Conservation (phyloP, 2,329 filamentous ascomycete genomes). For the Sclerotinia subarctica region DNA sequence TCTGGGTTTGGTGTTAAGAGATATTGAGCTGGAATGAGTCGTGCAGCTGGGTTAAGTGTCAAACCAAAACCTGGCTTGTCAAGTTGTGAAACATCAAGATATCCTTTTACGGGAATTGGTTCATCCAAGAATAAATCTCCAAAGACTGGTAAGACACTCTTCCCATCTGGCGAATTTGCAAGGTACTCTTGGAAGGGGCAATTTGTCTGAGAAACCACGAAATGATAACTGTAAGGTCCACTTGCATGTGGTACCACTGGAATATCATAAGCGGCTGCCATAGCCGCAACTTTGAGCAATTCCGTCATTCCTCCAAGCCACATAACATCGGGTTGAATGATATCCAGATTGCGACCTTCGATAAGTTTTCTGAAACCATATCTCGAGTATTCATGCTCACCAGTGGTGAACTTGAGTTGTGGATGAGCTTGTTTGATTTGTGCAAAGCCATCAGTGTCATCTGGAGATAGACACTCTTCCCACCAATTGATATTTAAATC, state of each 20-base stretch:
- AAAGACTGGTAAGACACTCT: constrained; percentile 86
- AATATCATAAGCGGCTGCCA: constrained; percentile 90
- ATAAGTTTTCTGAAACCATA: constrained; percentile 95
- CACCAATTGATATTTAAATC: constrained; percentile 93
- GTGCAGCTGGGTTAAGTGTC: constrained; percentile 73
- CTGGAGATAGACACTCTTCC: constrained; percentile 89
- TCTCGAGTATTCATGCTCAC: constrained; percentile 91
- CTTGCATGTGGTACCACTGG: constrained; percentile 94
- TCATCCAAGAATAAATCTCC: constrained; percentile 88
- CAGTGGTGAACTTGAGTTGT: constrained; percentile 88
- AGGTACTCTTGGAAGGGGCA: constrained; percentile 95
- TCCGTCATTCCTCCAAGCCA: constrained; percentile 94
- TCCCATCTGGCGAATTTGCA: constrained; percentile 87
- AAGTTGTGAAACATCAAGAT: constrained; percentile 72
- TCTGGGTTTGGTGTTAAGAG: constrained; percentile 66
- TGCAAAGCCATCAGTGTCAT: constrained; percentile 87
- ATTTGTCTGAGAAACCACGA: constrained; percentile 89
- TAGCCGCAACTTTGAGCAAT: constrained; percentile 80
- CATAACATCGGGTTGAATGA: constrained; percentile 95
- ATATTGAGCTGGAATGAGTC: constrained; percentile 71
- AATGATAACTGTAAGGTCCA: constrained; percentile 93
- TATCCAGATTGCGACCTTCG: constrained; percentile 87
- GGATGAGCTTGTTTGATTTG: constrained; percentile 89
- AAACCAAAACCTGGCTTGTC: constrained; percentile 91
- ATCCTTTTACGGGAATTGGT: constrained; percentile 81